These are phyloP conservation scores for Periconia digitata DNA, from an alignment of 2,329 filamentous ascomycete genomes.

Conservation along the genomic window DNA sequence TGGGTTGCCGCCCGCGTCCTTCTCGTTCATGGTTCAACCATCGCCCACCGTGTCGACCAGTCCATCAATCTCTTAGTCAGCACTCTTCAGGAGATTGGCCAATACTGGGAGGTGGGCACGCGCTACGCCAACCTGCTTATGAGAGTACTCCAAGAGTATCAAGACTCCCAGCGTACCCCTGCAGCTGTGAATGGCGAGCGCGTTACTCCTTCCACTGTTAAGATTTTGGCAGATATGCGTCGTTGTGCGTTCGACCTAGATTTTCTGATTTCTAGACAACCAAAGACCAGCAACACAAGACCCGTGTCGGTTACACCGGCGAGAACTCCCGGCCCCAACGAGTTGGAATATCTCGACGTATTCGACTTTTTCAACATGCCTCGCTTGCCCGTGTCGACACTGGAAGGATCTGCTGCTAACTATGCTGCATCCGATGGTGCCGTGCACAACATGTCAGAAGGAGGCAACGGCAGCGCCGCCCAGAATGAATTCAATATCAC, in stretches of 20 bases:
- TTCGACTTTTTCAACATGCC: slow-evolving; percentile 96
- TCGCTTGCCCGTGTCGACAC: slow-evolving; percentile 57
- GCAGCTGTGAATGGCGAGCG: slow-evolving; percentile 65
- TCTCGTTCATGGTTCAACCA: slow-evolving; percentile 86
- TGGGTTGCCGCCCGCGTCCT: slow-evolving; percentile 89
- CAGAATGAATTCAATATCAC: slow-evolving; percentile 74
- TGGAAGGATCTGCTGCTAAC: slow-evolving; percentile 28
- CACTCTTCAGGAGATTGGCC: slow-evolving; percentile 76
- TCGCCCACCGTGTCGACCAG: slow-evolving; percentile 78
- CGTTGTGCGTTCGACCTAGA: slow-evolving; percentile 88
- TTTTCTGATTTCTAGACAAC: slow-evolving; percentile 83
- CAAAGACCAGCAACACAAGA: slow-evolving; percentile 47
- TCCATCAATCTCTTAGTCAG: slow-evolving; percentile 82
- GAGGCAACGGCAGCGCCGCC: slow-evolving; percentile 22
- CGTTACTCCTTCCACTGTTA: slow-evolving; percentile 78
- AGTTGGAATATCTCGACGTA: slow-evolving; percentile 87
- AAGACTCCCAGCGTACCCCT: slow-evolving; percentile 68
- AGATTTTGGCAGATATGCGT: slow-evolving; percentile 88
- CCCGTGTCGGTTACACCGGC: slow-evolving; percentile 54
- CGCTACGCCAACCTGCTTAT: slow-evolving; percentile 79
- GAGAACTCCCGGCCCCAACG: slow-evolving; percentile 73
- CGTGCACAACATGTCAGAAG: too few species aligned
- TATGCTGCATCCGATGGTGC: slow-evolving; percentile 27
- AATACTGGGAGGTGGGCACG: slow-evolving; percentile 82
- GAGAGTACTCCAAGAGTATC: slow-evolving; percentile 82